Conservation (phyloP, 163 green algal species). For the Coccomyxa subellipsoidea region DNA sequence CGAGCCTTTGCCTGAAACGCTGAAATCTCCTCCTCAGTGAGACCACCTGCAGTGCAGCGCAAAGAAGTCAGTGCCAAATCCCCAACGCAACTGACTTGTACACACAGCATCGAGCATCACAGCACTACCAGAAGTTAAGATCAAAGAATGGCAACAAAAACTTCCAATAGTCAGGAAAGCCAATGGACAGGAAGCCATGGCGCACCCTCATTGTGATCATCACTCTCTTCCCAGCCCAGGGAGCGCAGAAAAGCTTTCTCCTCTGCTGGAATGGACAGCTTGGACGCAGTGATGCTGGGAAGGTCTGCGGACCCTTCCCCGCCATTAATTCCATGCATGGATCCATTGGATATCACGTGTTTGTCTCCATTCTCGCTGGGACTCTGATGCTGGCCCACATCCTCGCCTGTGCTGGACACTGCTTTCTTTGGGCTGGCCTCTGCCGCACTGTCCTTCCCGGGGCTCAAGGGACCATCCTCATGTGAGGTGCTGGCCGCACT, state of each 20-base stretch:
- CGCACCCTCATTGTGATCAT: constrained; percentile 42
- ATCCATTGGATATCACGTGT: background rate
- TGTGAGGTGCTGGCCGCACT: background rate
- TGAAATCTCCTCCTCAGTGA: constrained; percentile 68
- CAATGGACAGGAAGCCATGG: no score
- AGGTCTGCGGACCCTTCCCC: background rate
- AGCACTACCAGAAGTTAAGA: no score
- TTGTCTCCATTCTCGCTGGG: background rate
- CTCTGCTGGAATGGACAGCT: constrained; percentile 33
- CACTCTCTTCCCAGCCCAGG: constrained; percentile 59
- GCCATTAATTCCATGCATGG: background rate
- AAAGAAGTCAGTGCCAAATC: no score
- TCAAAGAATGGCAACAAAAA: no score
- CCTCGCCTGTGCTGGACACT: background rate
- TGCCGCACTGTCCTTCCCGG: background rate
- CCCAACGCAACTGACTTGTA: background rate
- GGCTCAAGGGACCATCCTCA: background rate
- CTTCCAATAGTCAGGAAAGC: no score
- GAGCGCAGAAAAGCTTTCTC: constrained; percentile 68
- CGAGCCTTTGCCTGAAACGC: constrained; percentile 38
- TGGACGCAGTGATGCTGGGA: background rate
- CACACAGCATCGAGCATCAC: background rate
- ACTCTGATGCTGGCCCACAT: background rate
- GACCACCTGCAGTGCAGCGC: constrained; percentile 22
- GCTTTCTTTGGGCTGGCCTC: background rate